Evolutionary conservation across 2,329 filamentous ascomycete species (phyloP), one percentile per base, ranked within the genome.

Genomic region (Alternaria novae-zelandiae): DNA sequence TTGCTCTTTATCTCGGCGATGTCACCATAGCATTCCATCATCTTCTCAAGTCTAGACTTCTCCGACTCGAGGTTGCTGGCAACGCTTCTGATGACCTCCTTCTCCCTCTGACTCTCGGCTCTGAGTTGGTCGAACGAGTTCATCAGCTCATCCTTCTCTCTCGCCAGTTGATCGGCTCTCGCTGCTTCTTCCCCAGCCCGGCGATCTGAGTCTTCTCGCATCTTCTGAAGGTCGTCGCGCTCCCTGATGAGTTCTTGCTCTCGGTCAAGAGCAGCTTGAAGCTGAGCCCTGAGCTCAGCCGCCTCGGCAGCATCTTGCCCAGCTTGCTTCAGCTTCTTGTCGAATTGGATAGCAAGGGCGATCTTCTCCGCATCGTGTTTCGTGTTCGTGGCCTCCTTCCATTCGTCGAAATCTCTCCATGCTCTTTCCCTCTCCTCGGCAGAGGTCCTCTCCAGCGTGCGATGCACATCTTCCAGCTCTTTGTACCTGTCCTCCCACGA

Each of bases 221-320:
- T 50, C 73, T 83, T 85, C 54, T 82, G 82, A 63, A 87, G 75
- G 46, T 81, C 82, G 53, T 84, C 82, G 54, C 83, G 83, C 67
- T 87, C 85, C 65, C 76, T 78, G 45, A 71, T 73, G 47, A 82
- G 74, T 58, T 84, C 82, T 32, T 83, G 78, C 67, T 84, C 82
- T 47, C 82, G 80, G 66, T 83, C 82, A 61, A 83, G 81, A 57
- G 81, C 72, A 56, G 83, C 73, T 63, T 83, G 81, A 62, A 84
- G 80, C 53, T 82, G 73, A 32, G 69, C 71, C 43, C 73, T 71
- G 13, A 81, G 63, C 41, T 77, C 76, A 41, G 78, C 73, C 13
- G 74, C 71, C 45, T 79, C 75, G 15, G 81, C 78, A 6, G 79
- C 76, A 59, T 86, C 79, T 64, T 84, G 81, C 60, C 82, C 83